Evolutionary conservation across 768 basidiomycete genomes (phyloP), one percentile per base, ranked within the genome.

Genomic region (Mrakia frigida): DNA sequence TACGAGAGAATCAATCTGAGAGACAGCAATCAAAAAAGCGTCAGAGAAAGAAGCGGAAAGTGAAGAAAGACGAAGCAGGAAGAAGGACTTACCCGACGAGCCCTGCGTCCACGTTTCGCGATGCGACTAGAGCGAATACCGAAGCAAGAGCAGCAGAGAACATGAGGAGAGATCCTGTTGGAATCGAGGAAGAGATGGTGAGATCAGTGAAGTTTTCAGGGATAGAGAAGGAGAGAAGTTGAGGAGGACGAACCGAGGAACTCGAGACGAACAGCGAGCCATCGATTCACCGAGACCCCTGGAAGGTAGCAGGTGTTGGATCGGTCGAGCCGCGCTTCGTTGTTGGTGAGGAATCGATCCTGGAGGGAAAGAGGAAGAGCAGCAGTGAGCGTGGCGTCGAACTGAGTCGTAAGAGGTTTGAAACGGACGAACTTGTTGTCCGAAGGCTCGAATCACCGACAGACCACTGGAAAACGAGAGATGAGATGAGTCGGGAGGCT

Each of bases 1-100:
- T 95, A 95, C 0, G 90, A 90, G 78, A 95, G 83, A 28, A 95
- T 90, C 77, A 95, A 85, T 9, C 94, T 94, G 39, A 94, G n/a
- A n/a, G n/a, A n/a, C n/a, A n/a, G n/a, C n/a, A n/a, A n/a, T n/a
- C n/a, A n/a, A n/a, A n/a, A n/a, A n/a, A n/a, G 85, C 0, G 92
- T 93, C 7, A 18, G 21, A 53, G 2, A 53, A 53, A 10, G 52
- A n/a, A 11, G 25, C 52, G 18, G 52, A 25, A 6, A 53, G 52
- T 23, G 4, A 10, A n/a, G 52, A 53, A 21, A 53, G 52, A 10
- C 18, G 52, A 25, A n/a, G 18, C 0, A n/a, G 52, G 21, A 53
- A 53, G 52, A 53, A 16, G 4, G 16, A 53, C 52, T 14, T 6
- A 53, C 52, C 63, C 63, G 37, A 67, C 63, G 33, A 67, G 63